These are phyloP conservation scores for Candida andamanensis DNA, from an alignment of 805 yeast species.

Conservation along the genomic window DNA sequence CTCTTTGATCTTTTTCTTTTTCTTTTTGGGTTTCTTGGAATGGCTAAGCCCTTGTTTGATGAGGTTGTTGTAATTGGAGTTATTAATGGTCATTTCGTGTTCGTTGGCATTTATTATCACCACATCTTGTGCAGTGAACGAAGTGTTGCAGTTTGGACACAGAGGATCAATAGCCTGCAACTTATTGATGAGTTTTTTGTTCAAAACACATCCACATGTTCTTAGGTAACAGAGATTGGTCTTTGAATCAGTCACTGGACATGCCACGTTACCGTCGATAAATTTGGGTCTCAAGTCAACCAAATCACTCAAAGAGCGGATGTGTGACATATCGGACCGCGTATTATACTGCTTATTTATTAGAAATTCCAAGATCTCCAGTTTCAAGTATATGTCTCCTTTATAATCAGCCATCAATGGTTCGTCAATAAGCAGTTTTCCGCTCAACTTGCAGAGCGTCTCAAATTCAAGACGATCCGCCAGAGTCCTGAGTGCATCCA, in stretches of 20 bases:
- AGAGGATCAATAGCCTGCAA: constrained; percentile 9
- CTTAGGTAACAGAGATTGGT: constrained; percentile 26
- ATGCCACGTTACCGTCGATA: constrained; percentile 17
- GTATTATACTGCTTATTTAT: constrained; percentile 27
- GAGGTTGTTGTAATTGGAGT: constrained; percentile 2
- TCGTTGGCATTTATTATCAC: constrained; percentile 26
- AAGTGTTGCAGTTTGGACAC: constrained; percentile 30
- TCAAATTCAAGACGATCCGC: neutral
- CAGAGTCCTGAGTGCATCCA: constrained; percentile 11
- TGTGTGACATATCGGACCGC: constrained; percentile 15
- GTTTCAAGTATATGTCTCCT: constrained; percentile 65
- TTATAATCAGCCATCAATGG: constrained; percentile 65
- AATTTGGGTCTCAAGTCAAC: constrained; percentile 20
- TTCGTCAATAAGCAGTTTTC: constrained; percentile 30
- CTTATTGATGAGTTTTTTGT: constrained; percentile 19
- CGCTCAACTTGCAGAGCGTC: constrained; percentile 40
- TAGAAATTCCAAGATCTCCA: constrained; percentile 53
- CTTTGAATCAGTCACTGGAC: constrained; percentile 26
- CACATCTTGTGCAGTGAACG: constrained; percentile 23
- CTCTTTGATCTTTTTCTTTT: constrained; percentile 2
- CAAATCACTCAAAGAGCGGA: constrained; percentile 21
- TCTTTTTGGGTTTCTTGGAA: constrained; percentile 12
- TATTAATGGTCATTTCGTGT: neutral
- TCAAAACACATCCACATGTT: constrained; percentile 36
- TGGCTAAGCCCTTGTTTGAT: constrained; percentile 16